Evolutionary conservation across 2,329 filamentous ascomycete genomes (phyloP).

Genomic region (Pyricularia grisea): DNA sequence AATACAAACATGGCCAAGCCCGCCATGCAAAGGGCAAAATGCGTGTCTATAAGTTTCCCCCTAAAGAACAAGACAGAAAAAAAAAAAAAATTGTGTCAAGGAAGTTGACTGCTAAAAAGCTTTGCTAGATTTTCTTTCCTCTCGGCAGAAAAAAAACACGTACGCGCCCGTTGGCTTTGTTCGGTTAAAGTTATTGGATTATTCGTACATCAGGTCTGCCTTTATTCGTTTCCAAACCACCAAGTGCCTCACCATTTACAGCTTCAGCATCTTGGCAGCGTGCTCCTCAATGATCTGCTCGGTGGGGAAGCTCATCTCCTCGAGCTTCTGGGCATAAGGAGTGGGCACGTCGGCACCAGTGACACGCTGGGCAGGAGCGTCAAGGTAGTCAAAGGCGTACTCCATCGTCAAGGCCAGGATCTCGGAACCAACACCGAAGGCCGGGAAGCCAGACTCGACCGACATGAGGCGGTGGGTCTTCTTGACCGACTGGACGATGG

Average conservation of each 20-base stretch:
- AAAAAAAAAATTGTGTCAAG: neutral
- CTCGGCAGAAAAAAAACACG: neutral
- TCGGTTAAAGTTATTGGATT: neutral
- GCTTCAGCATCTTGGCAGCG: conserved; percentile 76
- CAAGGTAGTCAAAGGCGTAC: conserved; percentile 96
- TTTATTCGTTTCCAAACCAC: neutral
- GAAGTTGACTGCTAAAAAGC: neutral
- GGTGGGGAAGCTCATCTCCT: conserved; percentile 92
- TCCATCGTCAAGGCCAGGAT: conserved; percentile 93
- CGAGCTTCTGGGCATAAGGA: conserved; percentile 84
- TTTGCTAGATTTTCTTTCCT: neutral
- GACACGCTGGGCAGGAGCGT: conserved; percentile 85
- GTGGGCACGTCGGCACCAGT: conserved; percentile 97
- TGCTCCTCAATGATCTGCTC: conserved; percentile 82
- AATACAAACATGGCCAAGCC: conserved; percentile 1
- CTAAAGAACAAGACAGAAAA: neutral
- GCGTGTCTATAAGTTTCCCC: neutral
- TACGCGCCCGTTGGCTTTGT: neutral
- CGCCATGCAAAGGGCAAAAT: neutral
- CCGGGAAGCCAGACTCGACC: conserved; percentile 93
- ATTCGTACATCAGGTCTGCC: conserved; percentile 1
- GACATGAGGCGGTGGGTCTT: conserved; percentile 90
- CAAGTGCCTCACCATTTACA: conserved; percentile 24
- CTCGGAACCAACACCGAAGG: conserved; percentile 86
- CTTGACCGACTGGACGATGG: conserved; percentile 95